Evolutionary conservation across 345 rosid genomes (phyloP).

Genomic region (Citrus sinensis): DVS_A1.0 CM039165.1:35004001-35004500

Average conservation of each 20-base stretch:
- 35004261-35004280: slow-evolving; percentile 63
- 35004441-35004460: slow-evolving; percentile 82
- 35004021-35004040: not conserved
- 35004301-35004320: slow-evolving; percentile 70
- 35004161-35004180: slow-evolving; percentile 82
- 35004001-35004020: not conserved
- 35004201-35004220: slow-evolving; percentile 79
- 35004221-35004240: slow-evolving; percentile 84
- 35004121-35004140: slow-evolving; percentile 3
- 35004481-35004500: slow-evolving; percentile 60
- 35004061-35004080: not conserved
- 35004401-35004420: slow-evolving; percentile 77
- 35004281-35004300: slow-evolving; percentile 61
- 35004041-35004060: not conserved
- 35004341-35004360: slow-evolving; percentile 47
- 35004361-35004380: slow-evolving; percentile 69
- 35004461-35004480: slow-evolving; percentile 62
- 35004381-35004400: slow-evolving; percentile 94
- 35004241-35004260: slow-evolving; percentile 82
- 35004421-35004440: slow-evolving; percentile 56
- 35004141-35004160: slow-evolving; percentile 84
- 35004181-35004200: slow-evolving; percentile 80
- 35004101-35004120: too few species aligned
- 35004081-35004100: not conserved
- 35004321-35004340: slow-evolving; percentile 78